These are phyloP conservation scores for Chytridium lagenaria DNA, from an alignment of 371 early-diverging fungal genomes.

Conservation along the genomic window DNA sequence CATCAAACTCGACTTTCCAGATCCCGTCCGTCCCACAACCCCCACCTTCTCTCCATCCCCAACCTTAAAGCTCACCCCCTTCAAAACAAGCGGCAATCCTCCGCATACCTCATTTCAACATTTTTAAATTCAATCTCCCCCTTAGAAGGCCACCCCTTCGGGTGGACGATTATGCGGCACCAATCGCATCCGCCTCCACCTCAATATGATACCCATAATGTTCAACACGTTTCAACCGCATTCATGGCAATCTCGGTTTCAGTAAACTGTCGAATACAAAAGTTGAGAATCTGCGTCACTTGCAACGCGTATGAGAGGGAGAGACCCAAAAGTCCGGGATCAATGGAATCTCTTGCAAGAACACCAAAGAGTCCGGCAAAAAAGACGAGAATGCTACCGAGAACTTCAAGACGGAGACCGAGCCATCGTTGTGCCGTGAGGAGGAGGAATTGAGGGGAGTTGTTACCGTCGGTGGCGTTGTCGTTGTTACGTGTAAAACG, in stretches of 20 bases:
- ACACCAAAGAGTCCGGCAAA: conserved; percentile 54
- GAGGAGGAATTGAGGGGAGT: conserved; percentile 77
- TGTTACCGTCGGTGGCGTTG: conserved; percentile 74
- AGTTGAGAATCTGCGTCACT: conserved; percentile 81
- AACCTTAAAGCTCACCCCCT: conserved; percentile 42
- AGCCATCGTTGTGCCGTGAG: conserved; percentile 85
- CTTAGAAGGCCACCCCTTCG: conserved; percentile 54
- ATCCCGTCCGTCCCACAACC: conserved; percentile 81
- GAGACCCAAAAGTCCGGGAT: conserved; percentile 78
- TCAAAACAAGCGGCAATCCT: conserved; percentile 68
- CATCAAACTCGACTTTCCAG: conserved; percentile 91
- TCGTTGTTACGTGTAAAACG: conserved; percentile 79
- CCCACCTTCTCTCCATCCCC: conserved; percentile 58
- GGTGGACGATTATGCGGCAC: no score
- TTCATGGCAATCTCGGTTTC: conserved; percentile 60
- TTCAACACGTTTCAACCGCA: conserved; percentile 83
- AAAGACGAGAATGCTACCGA: conserved; percentile 60
- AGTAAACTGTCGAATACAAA: conserved; percentile 74
- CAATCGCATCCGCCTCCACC: conserved; percentile 76
- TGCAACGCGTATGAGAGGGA: conserved; percentile 86
- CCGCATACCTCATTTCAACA: conserved; percentile 69
- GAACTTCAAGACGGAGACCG: conserved; percentile 83
- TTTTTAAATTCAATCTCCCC: conserved; percentile 74
- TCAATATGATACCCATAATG: conserved; percentile 76
- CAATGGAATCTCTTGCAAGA: conserved; percentile 35